phyloP scores from a whole-genome alignment of 106 monocot genomes.

The Dioscorea alata region DNA sequence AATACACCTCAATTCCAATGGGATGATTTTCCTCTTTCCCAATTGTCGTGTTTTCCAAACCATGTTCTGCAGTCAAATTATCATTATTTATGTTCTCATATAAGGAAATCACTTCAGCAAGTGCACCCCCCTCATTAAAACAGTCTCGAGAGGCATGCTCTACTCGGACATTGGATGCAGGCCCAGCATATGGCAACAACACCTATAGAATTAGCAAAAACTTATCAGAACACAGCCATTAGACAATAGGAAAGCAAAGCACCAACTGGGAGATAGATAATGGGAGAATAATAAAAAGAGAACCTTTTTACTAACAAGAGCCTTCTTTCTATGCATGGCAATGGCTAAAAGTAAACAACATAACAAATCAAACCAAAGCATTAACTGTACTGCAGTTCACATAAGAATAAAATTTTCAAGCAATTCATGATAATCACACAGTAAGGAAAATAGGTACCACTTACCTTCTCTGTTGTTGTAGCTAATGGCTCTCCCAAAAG shows the following conservation, averaged over 20 bases:
- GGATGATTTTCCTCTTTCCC: conserved; percentile 22
- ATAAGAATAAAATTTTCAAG: too few species aligned
- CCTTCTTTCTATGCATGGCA: too few species aligned
- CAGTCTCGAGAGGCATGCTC: conserved; percentile 48
- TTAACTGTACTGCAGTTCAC: too few species aligned
- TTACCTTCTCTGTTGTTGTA: conserved; percentile 67
- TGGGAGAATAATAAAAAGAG: too few species aligned
- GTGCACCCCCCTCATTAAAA: conserved; percentile 73
- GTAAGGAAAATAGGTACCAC: background rate
- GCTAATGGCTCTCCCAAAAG: conserved; percentile 72
- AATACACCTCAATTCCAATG: conserved; percentile 64
- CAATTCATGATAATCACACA: background rate
- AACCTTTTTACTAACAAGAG: too few species aligned
- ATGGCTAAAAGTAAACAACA: too few species aligned
- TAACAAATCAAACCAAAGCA: too few species aligned
- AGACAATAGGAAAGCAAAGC: too few species aligned
- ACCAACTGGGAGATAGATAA: too few species aligned
- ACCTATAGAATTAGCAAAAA: conserved; percentile 29
- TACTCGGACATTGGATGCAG: conserved; percentile 67
- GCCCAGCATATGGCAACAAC: conserved; percentile 61
- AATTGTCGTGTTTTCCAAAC: conserved; percentile 5
- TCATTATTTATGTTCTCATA: conserved; percentile 46
- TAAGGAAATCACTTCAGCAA: conserved; percentile 77
- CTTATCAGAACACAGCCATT: too few species aligned
- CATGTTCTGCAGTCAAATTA: conserved; percentile 10